A percentile compares a stretch with the other conserved stretches of the same genome.
phyloP scores from a whole-genome alignment of 2,329 filamentous ascomycete genomes.

The Aspergillus sp. region DNA sequence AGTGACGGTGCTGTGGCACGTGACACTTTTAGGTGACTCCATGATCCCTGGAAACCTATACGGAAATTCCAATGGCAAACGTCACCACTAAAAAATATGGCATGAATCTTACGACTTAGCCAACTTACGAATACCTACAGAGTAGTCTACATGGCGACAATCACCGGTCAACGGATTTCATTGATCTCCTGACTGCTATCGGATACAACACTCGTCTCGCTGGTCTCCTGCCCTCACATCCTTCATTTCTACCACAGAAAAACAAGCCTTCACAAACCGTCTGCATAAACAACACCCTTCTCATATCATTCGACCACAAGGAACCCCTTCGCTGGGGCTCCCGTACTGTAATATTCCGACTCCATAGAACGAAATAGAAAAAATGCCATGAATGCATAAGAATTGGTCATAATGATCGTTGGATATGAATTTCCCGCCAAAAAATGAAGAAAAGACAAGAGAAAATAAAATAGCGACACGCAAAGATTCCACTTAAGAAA shows the following conservation, averaged over 20 bases:
- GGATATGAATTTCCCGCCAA: constrained; percentile 28
- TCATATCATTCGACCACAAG: too few species aligned
- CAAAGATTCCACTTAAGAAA: constrained; percentile 15
- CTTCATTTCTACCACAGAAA: background rate
- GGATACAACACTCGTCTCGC: background rate
- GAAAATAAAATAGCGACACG: constrained; percentile 11
- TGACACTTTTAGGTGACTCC: too few species aligned
- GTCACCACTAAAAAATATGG: too few species aligned
- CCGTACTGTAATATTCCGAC: constrained; percentile 8
- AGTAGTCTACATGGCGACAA: background rate
- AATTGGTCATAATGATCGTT: constrained; percentile 33
- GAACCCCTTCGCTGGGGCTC: too few species aligned
- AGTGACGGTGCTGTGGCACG: too few species aligned
- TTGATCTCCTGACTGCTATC: background rate
- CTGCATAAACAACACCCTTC: constrained; percentile 1
- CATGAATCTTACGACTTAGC: too few species aligned
- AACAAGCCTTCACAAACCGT: background rate
- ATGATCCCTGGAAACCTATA: too few species aligned
- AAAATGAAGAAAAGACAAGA: constrained; percentile 12
- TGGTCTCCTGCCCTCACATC: background rate
- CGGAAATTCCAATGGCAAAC: too few species aligned
- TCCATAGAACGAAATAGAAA: constrained; percentile 15
- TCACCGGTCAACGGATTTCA: background rate
- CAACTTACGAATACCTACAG: too few species aligned
- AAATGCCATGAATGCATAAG: constrained; percentile 33